Conservation (phyloP, 2,329 filamentous ascomycete genomes). For the Penicillium digitatum region DNA sequence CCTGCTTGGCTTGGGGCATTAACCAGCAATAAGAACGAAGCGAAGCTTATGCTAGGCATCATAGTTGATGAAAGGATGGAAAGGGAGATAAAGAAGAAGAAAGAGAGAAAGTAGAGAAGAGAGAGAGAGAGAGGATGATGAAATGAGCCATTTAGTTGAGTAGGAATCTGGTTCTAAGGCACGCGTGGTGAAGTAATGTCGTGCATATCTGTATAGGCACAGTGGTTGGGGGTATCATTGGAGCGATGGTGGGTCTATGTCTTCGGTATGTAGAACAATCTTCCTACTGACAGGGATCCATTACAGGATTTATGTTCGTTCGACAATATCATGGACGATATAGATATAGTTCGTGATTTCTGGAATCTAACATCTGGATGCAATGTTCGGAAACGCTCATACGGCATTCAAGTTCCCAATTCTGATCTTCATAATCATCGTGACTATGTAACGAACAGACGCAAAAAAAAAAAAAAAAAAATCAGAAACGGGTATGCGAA, state of each 20-base stretch:
- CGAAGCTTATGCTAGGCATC: too few relatives aligned
- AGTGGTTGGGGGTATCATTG: not conserved
- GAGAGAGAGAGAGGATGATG: too few relatives aligned
- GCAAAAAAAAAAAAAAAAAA: not conserved
- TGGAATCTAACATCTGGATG: not conserved
- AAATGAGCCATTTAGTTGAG: too few relatives aligned
- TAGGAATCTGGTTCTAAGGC: not conserved
- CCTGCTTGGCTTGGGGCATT: too few relatives aligned
- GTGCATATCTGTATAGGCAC: not conserved
- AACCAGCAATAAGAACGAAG: too few relatives aligned
- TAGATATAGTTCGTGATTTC: not conserved
- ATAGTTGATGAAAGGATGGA: too few relatives aligned
- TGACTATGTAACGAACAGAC: not conserved
- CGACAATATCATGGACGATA: not conserved
- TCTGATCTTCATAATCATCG: conserved; percentile 1
- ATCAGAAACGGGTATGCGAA: not conserved
- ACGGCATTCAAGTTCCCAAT: conserved; percentile 2
- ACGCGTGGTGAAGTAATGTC: not conserved
- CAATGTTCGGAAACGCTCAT: not conserved
- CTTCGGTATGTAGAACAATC: not conserved
- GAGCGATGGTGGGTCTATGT: not conserved
- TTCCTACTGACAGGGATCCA: not conserved
- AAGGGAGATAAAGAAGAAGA: too few relatives aligned
- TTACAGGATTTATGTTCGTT: not conserved
- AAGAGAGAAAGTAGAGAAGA: too few relatives aligned